These are phyloP conservation scores for Urochloa ruziziensis DNA, from an alignment of 176 grass and related monocot species.

Conservation along the genomic window DNA sequence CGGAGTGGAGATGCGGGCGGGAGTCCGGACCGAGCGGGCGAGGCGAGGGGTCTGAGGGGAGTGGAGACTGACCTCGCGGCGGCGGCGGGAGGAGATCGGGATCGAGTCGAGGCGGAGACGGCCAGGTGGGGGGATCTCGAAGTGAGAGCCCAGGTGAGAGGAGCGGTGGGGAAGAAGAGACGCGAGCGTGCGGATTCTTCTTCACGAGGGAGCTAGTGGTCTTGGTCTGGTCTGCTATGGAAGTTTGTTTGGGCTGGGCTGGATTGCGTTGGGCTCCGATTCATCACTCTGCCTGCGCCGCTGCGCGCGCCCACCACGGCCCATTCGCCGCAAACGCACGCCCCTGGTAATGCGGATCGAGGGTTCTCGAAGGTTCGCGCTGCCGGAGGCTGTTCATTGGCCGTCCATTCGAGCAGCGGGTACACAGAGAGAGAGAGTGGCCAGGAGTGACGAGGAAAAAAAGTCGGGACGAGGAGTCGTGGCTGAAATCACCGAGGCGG, in stretches of 20 bases:
- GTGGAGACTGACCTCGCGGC: slow-evolving; percentile 4
- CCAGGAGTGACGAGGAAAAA: too few relatives aligned
- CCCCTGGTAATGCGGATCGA: too few relatives aligned
- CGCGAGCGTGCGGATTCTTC: not conserved
- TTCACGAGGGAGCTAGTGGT: not conserved
- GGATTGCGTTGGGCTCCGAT: not conserved
- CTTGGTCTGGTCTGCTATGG: not conserved
- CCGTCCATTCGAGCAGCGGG: too few relatives aligned
- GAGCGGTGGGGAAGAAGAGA: not conserved
- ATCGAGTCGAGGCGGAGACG: not conserved
- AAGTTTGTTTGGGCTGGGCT: not conserved
- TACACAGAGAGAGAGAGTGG: too few relatives aligned
- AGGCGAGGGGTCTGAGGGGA: not conserved
- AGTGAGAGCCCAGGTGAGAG: not conserved
- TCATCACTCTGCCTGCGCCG: too few relatives aligned
- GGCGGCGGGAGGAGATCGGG: not conserved
- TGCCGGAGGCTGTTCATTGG: too few relatives aligned
- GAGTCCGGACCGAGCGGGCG: not conserved
- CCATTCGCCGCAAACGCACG: too few relatives aligned
- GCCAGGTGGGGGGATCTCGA: not conserved
- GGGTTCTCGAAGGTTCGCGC: too few relatives aligned
- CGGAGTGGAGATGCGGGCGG: not conserved
- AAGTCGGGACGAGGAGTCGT: too few relatives aligned
- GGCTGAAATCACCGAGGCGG: too few relatives aligned
- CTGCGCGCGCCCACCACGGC: too few relatives aligned